phyloP scores from a whole-genome alignment of 768 basidiomycete genomes.

The Sarcomyxa edulis region DNA sequence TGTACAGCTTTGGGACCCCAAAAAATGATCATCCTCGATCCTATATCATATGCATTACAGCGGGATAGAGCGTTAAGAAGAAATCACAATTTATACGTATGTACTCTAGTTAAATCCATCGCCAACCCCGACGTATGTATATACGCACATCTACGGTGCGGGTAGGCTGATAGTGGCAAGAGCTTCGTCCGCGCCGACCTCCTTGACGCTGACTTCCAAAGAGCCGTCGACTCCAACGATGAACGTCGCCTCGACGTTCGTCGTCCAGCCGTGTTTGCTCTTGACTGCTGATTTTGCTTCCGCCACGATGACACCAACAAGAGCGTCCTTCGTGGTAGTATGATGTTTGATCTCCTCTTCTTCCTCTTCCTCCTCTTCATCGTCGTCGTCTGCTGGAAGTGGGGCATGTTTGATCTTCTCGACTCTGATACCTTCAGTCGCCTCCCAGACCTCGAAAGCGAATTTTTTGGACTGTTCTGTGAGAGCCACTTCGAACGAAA shows the following conservation, averaged over 20 bases:
- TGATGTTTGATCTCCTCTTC: slow-evolving; percentile 66
- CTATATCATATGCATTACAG: too few species aligned
- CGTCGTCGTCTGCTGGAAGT: slow-evolving; percentile 37
- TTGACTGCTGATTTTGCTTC: slow-evolving; percentile 37
- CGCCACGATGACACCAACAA: slow-evolving; percentile 39
- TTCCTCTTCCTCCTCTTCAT: slow-evolving; percentile 47
- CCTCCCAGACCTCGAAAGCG: slow-evolving; percentile 76
- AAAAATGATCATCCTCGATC: too few species aligned
- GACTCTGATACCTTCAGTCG: slow-evolving; percentile 58
- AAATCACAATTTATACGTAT: too few species aligned
- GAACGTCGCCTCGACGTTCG: slow-evolving; percentile 44
- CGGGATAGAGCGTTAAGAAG: too few species aligned
- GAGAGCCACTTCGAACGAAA: slow-evolving; percentile 54
- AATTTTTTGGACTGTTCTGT: slow-evolving; percentile 37
- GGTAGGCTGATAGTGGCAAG: slow-evolving; percentile 4
- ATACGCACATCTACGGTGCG: too few species aligned
- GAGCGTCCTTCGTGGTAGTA: slow-evolving; percentile 47
- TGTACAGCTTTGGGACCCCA: too few species aligned
- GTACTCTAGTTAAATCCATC: too few species aligned
- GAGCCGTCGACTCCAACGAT: slow-evolving; percentile 31
- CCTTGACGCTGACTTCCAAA: slow-evolving; percentile 31
- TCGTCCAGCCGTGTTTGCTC: slow-evolving; percentile 40
- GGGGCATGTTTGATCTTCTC: slow-evolving; percentile 54
- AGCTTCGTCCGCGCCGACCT: slow-evolving; percentile 26
- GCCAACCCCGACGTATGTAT: too few species aligned